A percentile compares a stretch with the other conserved stretches of the same genome.
These are phyloP conservation scores for Rutstroemia sp. DNA, from an alignment of 2,329 filamentous ascomycete genomes.

Conservation along the genomic window DNA sequence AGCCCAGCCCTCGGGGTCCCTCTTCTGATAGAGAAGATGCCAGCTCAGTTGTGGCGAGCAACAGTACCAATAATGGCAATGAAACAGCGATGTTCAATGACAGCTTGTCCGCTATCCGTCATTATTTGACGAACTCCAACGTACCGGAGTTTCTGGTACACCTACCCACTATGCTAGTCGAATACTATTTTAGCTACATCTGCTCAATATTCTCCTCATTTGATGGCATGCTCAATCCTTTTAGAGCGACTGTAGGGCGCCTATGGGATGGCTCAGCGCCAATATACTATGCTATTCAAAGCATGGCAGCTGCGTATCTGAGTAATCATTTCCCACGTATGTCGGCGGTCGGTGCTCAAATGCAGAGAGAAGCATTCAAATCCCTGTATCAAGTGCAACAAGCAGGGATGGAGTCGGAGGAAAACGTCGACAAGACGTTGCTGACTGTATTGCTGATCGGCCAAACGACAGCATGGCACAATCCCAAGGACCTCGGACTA, in stretches of 20 bases:
- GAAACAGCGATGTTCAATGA: slow-evolving; percentile 11
- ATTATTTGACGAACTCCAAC: slow-evolving; percentile 22
- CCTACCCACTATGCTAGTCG: slow-evolving; percentile 46
- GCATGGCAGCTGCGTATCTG: slow-evolving; percentile 55
- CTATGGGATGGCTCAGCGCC: slow-evolving; percentile 51
- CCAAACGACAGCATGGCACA: slow-evolving; percentile 53
- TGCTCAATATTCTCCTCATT: slow-evolving; percentile 57
- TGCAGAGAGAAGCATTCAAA: slow-evolving; percentile 34
- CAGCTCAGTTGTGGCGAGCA: background rate
- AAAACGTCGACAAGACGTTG: slow-evolving; percentile 45
- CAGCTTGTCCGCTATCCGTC: slow-evolving; percentile 23
- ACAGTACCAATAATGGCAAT: background rate
- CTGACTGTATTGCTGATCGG: slow-evolving; percentile 52
- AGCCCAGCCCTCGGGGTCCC: no score
- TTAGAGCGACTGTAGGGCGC: slow-evolving; percentile 48
- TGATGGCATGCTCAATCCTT: slow-evolving; percentile 54
- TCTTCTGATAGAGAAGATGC: background rate
- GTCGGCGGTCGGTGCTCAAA: slow-evolving; percentile 40
- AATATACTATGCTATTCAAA: slow-evolving; percentile 54
- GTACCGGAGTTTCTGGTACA: slow-evolving; percentile 24
- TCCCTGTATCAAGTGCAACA: slow-evolving; percentile 38
- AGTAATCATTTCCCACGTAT: slow-evolving; percentile 50
- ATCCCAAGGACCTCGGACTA: slow-evolving; percentile 44
- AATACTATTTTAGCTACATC: slow-evolving; percentile 58
- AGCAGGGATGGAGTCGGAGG: slow-evolving; percentile 39